Evolutionary conservation across 2,329 filamentous ascomycete genomes (phyloP), one percentile per base, ranked within the genome.

Genomic region (Diaporthe australafricana): DNA sequence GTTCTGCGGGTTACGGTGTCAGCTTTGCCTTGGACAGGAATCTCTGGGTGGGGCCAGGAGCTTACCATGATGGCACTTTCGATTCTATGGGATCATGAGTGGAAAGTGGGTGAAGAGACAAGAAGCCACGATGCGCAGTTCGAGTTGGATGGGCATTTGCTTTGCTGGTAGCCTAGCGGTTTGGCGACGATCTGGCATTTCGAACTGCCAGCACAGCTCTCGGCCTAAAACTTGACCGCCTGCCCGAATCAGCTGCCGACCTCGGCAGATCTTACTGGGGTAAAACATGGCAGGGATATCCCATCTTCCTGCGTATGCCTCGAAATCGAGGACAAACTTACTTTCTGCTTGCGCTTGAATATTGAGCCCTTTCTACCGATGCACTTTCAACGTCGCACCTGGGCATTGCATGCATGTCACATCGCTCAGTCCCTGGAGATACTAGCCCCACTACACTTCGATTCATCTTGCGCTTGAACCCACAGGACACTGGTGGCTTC

Each of bases 1-100:
- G 80, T 95, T 96, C 94, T 95, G 38, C 27, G 9, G 52, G 50
- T 11, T 20, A n/a, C 35, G 2, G 12, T 56, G 67, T 72, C 22
- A 70, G 71, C 27, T 38, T 1, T n/a, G 30, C 7, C 3, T 48
- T 35, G 5, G 0, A 1, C 1, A 16, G 6, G 32, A 1, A 3
- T 1, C 14, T 5, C n/a, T 2, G 1, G 25, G 2, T 38, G 2
- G 14, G 2, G 4, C 8, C 38, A 2, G 1, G 6, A 4, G 14
- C 63, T 60, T 22, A 69, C 70, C 70, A 72, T 72, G 38, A 4
- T 72, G 63, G 11, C 45, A 4, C 38, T 32, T 8, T 7, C 3
- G 17, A 42, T 53, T n/a, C 22, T 25, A 63, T 63, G 9, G 5
- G 38, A 5, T 30, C 27, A 38, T 55, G 63, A 16, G 47, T 6